phyloP scores from a whole-genome alignment of 306 rosid genomes.

The Gleditsia sinensis region DNA sequence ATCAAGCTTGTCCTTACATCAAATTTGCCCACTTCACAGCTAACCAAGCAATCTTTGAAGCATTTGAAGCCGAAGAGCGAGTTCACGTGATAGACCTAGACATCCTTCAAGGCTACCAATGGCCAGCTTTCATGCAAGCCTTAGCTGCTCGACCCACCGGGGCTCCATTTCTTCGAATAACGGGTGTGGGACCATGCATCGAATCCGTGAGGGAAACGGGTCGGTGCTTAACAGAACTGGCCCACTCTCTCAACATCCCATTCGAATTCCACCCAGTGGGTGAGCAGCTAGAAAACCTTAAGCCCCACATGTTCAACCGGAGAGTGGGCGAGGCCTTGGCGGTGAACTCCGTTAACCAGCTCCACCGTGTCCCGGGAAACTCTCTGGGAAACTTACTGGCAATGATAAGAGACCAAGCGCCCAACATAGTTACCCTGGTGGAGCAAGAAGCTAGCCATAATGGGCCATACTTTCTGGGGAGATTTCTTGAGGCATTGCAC shows the following conservation, averaged over 20 bases:
- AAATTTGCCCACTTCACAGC: conserved; percentile 95
- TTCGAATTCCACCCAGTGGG: conserved; percentile 84
- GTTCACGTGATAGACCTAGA: conserved; percentile 88
- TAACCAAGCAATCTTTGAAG: conserved; percentile 89
- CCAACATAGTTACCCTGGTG: conserved; percentile 71
- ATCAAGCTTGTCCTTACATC: conserved; percentile 91
- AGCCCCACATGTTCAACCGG: conserved; percentile 81
- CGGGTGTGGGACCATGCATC: conserved; percentile 54
- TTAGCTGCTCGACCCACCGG: conserved; percentile 65
- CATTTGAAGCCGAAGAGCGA: conserved; percentile 79
- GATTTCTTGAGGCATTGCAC: conserved; percentile 82
- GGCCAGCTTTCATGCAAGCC: conserved; percentile 98
- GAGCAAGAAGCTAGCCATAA: conserved; percentile 96
- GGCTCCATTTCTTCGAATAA: conserved; percentile 70
- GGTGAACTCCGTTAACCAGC: conserved; percentile 73
- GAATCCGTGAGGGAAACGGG: conserved; percentile 71
- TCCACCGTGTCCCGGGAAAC: conserved; percentile 64
- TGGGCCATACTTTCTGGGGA: conserved; percentile 77
- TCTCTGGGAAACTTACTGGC: conserved; percentile 56
- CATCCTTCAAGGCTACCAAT: conserved; percentile 88
- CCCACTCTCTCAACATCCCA: conserved; percentile 82
- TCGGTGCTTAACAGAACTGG: conserved; percentile 63
- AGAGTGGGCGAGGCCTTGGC: conserved; percentile 84
- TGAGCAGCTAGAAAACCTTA: conserved; percentile 66
- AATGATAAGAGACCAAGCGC: conserved; percentile 88